phyloP scores from a whole-genome alignment of 495 filamentous ascomycete genomes.

The Rusavskia elegans region DNA sequence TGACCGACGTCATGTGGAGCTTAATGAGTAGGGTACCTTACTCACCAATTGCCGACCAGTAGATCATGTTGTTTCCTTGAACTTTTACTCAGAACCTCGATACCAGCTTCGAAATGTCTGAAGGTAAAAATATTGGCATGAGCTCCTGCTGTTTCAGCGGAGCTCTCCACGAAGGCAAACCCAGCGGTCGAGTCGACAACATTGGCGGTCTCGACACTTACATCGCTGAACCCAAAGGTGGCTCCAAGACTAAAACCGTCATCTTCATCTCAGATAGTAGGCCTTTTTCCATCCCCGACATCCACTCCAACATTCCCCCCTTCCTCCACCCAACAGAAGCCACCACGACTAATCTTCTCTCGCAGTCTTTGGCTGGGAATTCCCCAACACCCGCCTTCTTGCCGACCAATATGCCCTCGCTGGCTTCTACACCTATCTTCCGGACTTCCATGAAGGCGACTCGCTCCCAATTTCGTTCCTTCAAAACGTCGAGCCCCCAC shows the following conservation, averaged over 20 bases:
- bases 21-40: too few species aligned
- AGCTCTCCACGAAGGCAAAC: constrained; percentile 23
- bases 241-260: constrained; percentile 19
- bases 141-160: constrained; percentile 17
- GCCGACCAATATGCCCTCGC: constrained; percentile 27
- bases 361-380: constrained; percentile 22
- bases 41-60: neutral
- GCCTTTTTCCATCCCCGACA: neutral
- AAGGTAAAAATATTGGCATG: constrained; percentile 7
- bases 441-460: constrained; percentile 26
- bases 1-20: too few species aligned
- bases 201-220: constrained; percentile 26
- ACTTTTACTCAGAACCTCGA: too few species aligned
- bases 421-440: constrained; percentile 25
- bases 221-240: constrained; percentile 15
- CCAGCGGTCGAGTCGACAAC: constrained; percentile 20
- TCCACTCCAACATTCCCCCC: too few species aligned
- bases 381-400: constrained; percentile 26
- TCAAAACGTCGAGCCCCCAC: constrained; percentile 20
- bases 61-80: too few species aligned
- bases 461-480: constrained; percentile 21
- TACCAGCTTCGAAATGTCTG: constrained; percentile 5
- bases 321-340: neutral
- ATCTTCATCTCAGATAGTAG: constrained; percentile 20
- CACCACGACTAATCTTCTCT: neutral